Percentiles rank a stretch among this genome's conserved stretches.
Evolutionary conservation across 768 basidiomycete species (phyloP).

Genomic region (Kwoniella sp.): DNA sequence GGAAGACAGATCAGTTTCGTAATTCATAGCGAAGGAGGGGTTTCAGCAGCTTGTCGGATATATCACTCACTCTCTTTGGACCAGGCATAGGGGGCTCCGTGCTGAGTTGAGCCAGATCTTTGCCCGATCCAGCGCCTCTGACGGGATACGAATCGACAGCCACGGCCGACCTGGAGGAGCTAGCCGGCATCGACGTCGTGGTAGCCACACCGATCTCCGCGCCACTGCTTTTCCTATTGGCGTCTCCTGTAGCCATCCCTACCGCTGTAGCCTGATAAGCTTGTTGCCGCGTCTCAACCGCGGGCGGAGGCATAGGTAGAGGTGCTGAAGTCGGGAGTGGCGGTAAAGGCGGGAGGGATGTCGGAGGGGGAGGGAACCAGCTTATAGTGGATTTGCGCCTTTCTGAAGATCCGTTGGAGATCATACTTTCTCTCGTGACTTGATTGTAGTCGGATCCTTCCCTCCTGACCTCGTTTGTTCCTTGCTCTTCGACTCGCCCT

Average conservation of each 20-base stretch:
- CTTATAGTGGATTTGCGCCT: constrained; percentile 16
- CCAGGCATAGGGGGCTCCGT: background rate
- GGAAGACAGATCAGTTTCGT: too few relatives aligned
- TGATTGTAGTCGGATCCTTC: background rate
- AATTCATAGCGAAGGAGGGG: too few relatives aligned
- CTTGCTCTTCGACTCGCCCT: background rate
- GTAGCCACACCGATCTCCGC: constrained; percentile 23
- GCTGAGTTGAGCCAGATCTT: background rate
- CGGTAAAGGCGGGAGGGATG: constrained; percentile 8
- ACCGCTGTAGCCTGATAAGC: background rate
- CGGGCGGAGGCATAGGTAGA: background rate
- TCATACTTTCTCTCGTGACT: background rate
- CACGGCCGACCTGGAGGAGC: constrained; percentile 16
- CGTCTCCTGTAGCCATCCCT: too few relatives aligned
- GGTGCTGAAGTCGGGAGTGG: constrained; percentile 2
- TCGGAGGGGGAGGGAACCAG: constrained; percentile 14
- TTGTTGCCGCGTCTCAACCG: background rate
- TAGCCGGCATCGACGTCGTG: constrained; percentile 18
- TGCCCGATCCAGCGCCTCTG: background rate
- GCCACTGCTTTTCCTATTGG: background rate
- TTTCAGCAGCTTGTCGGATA: too few relatives aligned
- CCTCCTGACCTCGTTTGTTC: background rate
- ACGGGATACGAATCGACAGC: constrained; percentile 17
- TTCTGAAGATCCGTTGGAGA: background rate
- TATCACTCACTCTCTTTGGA: background rate